Percentiles rank a stretch among this genome's conserved stretches.
phyloP scores from a whole-genome alignment of 768 basidiomycete species.

The Agaricus sinodeliciosus region DNA sequence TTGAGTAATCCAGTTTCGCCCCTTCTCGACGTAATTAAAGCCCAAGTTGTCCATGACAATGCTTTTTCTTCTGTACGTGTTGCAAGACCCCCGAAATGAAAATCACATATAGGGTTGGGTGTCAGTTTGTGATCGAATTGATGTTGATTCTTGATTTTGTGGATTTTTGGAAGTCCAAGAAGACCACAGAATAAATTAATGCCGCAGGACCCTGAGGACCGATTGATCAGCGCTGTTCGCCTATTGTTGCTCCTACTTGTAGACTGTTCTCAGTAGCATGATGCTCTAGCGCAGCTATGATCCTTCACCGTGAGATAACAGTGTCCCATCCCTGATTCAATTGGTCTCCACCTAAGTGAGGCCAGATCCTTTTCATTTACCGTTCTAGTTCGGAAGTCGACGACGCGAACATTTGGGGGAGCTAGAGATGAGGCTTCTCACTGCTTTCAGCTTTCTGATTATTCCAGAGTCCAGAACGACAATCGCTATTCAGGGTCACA shows the following conservation, averaged over 20 bases:
- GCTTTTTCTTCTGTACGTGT: background rate
- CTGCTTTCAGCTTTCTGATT: background rate
- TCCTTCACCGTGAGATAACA: background rate
- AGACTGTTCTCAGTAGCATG: too few relatives aligned
- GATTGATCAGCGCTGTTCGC: too few relatives aligned
- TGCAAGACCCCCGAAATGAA: background rate
- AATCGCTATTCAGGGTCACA: background rate
- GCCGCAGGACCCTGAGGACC: too few relatives aligned
- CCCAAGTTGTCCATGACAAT: background rate
- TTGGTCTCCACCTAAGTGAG: background rate
- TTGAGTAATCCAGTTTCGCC: slow-evolving; percentile 23
- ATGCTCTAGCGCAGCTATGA: background rate
- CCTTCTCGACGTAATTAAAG: background rate
- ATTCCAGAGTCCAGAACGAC: slow-evolving; percentile 5
- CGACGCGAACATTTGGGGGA: background rate
- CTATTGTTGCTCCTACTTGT: too few relatives aligned
- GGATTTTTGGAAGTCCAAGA: too few relatives aligned
- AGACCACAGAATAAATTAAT: too few relatives aligned
- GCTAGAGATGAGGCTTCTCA: slow-evolving; percentile 5
- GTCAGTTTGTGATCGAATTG: too few relatives aligned
- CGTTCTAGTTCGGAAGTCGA: slow-evolving; percentile 4
- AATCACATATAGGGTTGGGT: too few relatives aligned
- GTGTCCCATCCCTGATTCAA: background rate
- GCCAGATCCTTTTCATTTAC: background rate
- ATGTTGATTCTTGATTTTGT: too few relatives aligned